Percentiles rank a stretch among this genome's conserved stretches.
Conservation (phyloP, 2,329 filamentous ascomycete genomes). For the Leptoxyphium fumago region DNA sequence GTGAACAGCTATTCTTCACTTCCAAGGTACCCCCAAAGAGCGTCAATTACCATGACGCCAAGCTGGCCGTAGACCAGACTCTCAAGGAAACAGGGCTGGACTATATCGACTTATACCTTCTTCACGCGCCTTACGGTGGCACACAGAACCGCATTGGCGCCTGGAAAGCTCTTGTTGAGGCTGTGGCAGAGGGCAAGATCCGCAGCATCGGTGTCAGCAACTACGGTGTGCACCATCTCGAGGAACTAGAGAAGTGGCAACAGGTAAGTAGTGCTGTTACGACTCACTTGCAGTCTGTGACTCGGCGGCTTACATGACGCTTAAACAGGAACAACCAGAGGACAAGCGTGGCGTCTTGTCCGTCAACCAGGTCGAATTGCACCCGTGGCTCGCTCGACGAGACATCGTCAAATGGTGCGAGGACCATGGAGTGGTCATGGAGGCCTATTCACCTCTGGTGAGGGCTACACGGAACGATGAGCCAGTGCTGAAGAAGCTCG, state of each 20-base stretch:
- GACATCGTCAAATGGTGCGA: constrained; percentile 70
- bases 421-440: constrained; percentile 33
- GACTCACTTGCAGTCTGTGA: background rate
- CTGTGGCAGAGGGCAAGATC: constrained; percentile 36
- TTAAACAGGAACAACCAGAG: constrained; percentile 12
- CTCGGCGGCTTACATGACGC: background rate
- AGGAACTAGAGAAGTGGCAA: constrained; percentile 39
- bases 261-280: constrained; percentile 17
- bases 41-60: constrained; percentile 50
- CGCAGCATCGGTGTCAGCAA: constrained; percentile 40
- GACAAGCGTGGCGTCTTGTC: constrained; percentile 58
- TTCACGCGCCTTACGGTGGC: constrained; percentile 40
- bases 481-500: constrained; percentile 34
- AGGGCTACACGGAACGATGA: constrained; percentile 36
- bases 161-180: constrained; percentile 41
- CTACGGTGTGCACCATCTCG: constrained; percentile 40
- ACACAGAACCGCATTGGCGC: constrained; percentile 34
- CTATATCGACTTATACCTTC: constrained; percentile 32
- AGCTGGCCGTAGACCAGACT: constrained; percentile 48
- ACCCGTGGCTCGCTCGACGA: constrained; percentile 70
- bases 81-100: constrained; percentile 41
- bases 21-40: constrained; percentile 40
- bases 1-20: constrained; percentile 46
- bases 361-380: constrained; percentile 79
- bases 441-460: constrained; percentile 35